phyloP scores from a whole-genome alignment of 306 rosid genomes.

The Erythrophleum fordii region DNA sequence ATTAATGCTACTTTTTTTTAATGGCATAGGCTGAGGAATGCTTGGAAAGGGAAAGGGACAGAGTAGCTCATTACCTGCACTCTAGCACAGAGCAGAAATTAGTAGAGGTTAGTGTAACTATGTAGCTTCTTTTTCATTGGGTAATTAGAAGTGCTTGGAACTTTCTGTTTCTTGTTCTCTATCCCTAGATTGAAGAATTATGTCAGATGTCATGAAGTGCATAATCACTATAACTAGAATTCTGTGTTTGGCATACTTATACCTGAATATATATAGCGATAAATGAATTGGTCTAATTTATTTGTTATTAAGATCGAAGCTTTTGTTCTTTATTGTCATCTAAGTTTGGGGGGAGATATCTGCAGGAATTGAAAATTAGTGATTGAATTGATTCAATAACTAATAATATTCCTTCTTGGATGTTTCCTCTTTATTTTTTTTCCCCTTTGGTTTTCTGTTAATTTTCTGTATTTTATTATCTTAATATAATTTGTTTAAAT shows the following conservation, averaged over 20 bases:
- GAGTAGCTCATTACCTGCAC: constrained; percentile 37
- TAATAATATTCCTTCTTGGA: neutral
- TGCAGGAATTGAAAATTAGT: neutral
- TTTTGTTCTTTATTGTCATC: neutral
- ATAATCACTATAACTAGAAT: constrained; percentile 15
- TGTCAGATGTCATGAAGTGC: neutral
- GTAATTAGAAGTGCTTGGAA: neutral
- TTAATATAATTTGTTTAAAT: neutral
- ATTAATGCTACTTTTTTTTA: neutral
- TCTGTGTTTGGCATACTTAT: neutral
- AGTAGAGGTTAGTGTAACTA: neutral
- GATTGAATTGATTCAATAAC: constrained; percentile 12
- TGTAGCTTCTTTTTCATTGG: constrained; percentile 3
- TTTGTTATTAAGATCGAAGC: constrained; percentile 2
- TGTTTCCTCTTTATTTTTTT: neutral
- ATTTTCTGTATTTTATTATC: neutral
- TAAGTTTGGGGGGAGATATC: constrained; percentile 11
- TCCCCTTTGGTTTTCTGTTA: neutral
- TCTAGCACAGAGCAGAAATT: constrained; percentile 35
- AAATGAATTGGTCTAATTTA: neutral
- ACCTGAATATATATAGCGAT: neutral
- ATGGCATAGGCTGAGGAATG: constrained; percentile 36
- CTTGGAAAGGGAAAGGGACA: constrained; percentile 42
- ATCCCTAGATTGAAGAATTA: constrained; percentile 6
- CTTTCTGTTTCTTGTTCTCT: neutral